Conservation (phyloP, 129 eudicot species). For the Sambucus nigra region DNA sequence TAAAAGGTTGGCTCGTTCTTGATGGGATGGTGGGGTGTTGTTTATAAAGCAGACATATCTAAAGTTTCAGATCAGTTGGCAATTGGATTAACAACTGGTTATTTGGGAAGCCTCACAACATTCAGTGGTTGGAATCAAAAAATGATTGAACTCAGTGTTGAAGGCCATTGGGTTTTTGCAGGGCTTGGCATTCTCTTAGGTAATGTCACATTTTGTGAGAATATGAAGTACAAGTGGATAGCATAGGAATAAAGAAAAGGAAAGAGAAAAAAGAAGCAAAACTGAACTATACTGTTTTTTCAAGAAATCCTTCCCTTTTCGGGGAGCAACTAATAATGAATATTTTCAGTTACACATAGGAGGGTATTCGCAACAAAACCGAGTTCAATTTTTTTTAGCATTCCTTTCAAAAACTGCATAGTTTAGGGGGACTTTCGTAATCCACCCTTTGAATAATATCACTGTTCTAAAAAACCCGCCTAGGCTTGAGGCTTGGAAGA, state of each 20-base stretch:
- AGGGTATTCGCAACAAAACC: no score
- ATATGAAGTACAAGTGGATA: neutral
- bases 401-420: no score
- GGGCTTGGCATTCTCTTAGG: slow-evolving; percentile 63
- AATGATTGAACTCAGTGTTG: slow-evolving; percentile 77
- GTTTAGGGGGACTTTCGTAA: no score
- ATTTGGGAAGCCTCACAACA: slow-evolving; percentile 89
- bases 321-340: neutral
- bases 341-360: no score
- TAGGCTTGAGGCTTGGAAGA: no score
- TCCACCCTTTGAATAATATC: no score
- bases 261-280: no score
- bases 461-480: no score
- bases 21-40: slow-evolving; percentile 94
- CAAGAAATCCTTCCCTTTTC: no score
- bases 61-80: slow-evolving; percentile 67
- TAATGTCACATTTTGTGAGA: slow-evolving; percentile 10
- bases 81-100: slow-evolving; percentile 79
- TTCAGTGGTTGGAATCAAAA: slow-evolving; percentile 98
- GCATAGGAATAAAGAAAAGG: no score
- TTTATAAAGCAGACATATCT: slow-evolving; percentile 58
- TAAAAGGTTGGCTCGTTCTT: slow-evolving; percentile 80
- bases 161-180: slow-evolving; percentile 65
- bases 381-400: no score
- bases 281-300: no score